Evolutionary conservation across 257 asterid genomes (phyloP), one percentile per base, ranked within the genome.

Genomic region (Solanum etuberosum): DNA sequence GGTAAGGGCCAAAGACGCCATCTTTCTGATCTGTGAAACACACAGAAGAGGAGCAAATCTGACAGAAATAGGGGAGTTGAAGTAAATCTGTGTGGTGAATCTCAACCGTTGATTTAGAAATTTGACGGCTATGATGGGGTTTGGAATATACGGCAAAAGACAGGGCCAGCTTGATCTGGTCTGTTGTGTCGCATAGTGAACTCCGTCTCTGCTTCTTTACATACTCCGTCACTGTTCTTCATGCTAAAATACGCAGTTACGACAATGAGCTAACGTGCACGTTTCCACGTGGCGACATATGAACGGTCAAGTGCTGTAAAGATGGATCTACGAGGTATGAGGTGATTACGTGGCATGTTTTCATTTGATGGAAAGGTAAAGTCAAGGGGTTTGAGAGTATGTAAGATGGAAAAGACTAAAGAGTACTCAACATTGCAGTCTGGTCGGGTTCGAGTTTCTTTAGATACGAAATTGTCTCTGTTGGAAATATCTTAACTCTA

Each of bases 1-100:
- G 83, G 93, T 86, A 61, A 95, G 90, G 37, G 94, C 91, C 13
- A 93, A 61, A 83, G 95, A 91, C 88, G 96, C 94, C 98, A 95
- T 95, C 85, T 29, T 74, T 65, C 38, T 61, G 71, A 85, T 70
- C 82, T 37, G 82, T 20, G 11, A 9, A 72, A 73, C 51, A 35
- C 10, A 18, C n/a, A 54, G 0, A 15, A 61, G 6, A 18, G 51
- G 5, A 70, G 18, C 31, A 80, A 29, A 80, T 80, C 67, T 46
- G 67, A 38, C 40, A 46, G 54, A 85, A 78, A 86, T 84, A 77
- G 9, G 63, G 9, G 11, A 54, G 25, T 20, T 54, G 63, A 54
- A 54, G 63, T 54, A 40, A 20, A 65, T 68, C 6, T 31, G 13
- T 25, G 43, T 11, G 83, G 51, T 12, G 42, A 42, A 87, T 74